These are phyloP conservation scores for Calonectria pseudoreteaudii DNA, from an alignment of 2,329 filamentous ascomycete genomes.

Conservation along the genomic window DNA sequence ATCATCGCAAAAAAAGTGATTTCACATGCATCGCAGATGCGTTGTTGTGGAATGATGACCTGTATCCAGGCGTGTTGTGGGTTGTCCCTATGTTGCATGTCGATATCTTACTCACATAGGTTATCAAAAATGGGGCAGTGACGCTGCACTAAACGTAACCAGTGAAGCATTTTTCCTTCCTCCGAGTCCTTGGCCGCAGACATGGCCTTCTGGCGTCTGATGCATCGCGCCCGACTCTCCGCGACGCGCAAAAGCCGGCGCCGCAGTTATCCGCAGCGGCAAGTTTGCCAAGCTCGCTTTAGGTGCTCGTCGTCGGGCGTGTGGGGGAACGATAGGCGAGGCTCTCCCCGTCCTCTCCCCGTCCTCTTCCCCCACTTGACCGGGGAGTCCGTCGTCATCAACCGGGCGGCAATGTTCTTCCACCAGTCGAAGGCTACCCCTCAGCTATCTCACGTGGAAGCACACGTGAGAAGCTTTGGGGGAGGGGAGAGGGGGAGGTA, in stretches of 20 bases:
- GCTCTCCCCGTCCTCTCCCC: background rate
- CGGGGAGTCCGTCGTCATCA: background rate
- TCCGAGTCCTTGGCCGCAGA: background rate
- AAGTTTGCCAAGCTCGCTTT: background rate
- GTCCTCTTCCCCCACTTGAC: background rate
- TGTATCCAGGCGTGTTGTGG: background rate
- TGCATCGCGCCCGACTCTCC: background rate
- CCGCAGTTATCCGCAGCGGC: background rate
- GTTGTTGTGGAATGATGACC: background rate
- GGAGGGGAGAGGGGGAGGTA: background rate
- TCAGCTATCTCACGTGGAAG: background rate
- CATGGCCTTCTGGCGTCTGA: background rate
- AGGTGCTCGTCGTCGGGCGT: background rate
- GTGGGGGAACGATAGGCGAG: background rate
- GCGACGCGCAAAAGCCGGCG: background rate
- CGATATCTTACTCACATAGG: background rate
- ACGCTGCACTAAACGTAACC: background rate
- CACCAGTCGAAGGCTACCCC: background rate
- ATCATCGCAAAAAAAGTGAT: background rate
- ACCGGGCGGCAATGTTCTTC: background rate
- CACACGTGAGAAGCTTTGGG: background rate
- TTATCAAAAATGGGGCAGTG: background rate
- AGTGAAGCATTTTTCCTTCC: background rate
- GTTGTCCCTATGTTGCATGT: background rate
- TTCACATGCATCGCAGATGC: background rate